Conservation (phyloP, 1,284 basidiomycete genomes). For the Rhodotorula mucilaginosa region DNA sequence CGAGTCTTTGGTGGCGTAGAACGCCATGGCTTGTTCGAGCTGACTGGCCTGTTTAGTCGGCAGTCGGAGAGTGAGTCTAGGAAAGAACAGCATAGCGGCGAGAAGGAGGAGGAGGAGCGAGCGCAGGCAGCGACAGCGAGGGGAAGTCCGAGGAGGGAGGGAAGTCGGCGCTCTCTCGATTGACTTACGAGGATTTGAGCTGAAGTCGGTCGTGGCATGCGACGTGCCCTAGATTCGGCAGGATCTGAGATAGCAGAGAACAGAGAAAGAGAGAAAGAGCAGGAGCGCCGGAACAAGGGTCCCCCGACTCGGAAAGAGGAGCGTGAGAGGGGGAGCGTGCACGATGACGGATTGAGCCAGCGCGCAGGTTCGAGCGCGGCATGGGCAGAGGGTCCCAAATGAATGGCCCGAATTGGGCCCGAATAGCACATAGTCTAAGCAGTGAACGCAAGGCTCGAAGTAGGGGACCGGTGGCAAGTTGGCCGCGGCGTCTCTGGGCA, state of each 20-base stretch:
- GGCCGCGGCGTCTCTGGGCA: no score
- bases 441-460: no score
- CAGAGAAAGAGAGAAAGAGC: background rate
- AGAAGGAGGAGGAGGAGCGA: no score
- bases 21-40: constrained; percentile 10
- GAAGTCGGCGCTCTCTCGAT: background rate
- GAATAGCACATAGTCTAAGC: background rate
- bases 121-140: no score
- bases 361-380: background rate
- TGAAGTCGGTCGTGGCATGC: constrained; percentile 1
- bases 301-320: no score
- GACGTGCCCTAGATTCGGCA: no score
- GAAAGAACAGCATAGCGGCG: no score
- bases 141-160: background rate
- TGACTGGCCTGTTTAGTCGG: constrained; percentile 3
- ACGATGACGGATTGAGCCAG: background rate
- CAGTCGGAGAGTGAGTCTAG: background rate
- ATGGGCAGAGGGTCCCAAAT: no score
- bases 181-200: constrained; percentile 14
- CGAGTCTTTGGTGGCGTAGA: background rate
- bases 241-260: no score
- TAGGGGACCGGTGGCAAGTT: no score
- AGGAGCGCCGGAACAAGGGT: background rate
- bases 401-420: background rate
- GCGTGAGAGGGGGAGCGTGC: background rate